Conservation (phyloP, 2,329 filamentous ascomycete genomes). For the Blumeria graminis region DNA sequence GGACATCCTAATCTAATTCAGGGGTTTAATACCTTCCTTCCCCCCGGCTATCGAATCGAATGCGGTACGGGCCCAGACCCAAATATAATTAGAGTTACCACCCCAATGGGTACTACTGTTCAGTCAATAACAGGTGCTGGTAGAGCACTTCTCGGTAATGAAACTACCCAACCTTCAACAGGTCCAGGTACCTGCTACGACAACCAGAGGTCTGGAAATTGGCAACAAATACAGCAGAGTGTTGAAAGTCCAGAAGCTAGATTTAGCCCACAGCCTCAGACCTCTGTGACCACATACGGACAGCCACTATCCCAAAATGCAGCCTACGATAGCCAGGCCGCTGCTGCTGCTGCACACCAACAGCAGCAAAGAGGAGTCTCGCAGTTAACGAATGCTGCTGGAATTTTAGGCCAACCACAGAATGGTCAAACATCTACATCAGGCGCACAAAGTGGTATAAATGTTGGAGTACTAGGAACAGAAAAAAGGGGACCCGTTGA, state of each 20-base stretch:
- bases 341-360: constrained; percentile 25
- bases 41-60: constrained; percentile 87
- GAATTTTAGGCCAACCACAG: constrained; percentile 19
- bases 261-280: constrained; percentile 33
- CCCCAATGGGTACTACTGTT: constrained; percentile 90
- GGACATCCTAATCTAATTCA: constrained; percentile 90
- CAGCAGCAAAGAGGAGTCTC: constrained; percentile 42
- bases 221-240: constrained; percentile 32
- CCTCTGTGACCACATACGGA: constrained; percentile 23
- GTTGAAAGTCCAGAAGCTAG: constrained; percentile 37
- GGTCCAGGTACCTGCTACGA: constrained; percentile 19
- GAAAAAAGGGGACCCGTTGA: constrained; percentile 89
- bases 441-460: constrained; percentile 29
- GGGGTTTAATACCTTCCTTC: constrained; percentile 94
- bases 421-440: constrained; percentile 37
- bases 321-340: constrained; percentile 19
- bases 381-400: constrained; percentile 37
- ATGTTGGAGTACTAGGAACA: constrained; percentile 35
- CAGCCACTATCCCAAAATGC: constrained; percentile 17
- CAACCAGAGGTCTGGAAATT: constrained; percentile 19
- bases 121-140: constrained; percentile 46
- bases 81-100: constrained; percentile 89
- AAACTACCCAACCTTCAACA: constrained; percentile 7
- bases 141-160: constrained; percentile 18
- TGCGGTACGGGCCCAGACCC: constrained; percentile 85